These are phyloP conservation scores for Nicotiana rustica DNA, from an alignment of 305 asterid species.

Conservation along the genomic window DNA sequence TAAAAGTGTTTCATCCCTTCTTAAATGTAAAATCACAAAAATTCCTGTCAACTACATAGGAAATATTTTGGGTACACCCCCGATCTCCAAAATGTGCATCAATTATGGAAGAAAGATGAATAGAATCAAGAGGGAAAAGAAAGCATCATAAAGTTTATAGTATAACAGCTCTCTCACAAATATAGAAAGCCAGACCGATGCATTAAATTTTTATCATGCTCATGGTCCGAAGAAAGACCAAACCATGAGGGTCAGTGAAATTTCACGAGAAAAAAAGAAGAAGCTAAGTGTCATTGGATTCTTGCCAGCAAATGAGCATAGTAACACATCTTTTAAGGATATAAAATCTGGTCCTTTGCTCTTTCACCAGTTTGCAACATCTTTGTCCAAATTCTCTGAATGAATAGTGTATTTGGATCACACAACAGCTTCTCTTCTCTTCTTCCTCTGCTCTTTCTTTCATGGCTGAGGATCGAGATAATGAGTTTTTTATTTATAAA, in stretches of 20 bases:
- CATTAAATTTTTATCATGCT: no score
- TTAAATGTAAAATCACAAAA: no score
- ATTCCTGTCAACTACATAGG: no score
- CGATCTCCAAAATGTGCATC: neutral
- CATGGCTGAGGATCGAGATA: slow-evolving; percentile 21
- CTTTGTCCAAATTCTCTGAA: slow-evolving; percentile 32
- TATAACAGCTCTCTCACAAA: no score
- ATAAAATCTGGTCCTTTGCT: slow-evolving; percentile 39
- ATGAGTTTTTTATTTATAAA: neutral
- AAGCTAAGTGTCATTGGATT: neutral
- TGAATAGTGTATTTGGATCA: neutral
- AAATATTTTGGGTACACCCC: neutral
- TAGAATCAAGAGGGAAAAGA: no score
- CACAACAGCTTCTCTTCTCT: neutral
- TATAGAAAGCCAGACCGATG: no score
- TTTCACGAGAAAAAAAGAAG: neutral
- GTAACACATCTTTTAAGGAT: slow-evolving; percentile 39
- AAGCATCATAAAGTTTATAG: no score
- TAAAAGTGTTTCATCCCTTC: no score
- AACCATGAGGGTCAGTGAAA: no score
- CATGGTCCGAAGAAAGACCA: no score
- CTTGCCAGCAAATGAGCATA: slow-evolving; percentile 42
- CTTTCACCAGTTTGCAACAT: slow-evolving; percentile 37
- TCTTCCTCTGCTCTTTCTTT: slow-evolving; percentile 11
- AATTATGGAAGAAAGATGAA: no score